These are phyloP conservation scores for Mycena crocata DNA, from an alignment of 768 basidiomycete genomes.

Conservation along the genomic window DNA sequence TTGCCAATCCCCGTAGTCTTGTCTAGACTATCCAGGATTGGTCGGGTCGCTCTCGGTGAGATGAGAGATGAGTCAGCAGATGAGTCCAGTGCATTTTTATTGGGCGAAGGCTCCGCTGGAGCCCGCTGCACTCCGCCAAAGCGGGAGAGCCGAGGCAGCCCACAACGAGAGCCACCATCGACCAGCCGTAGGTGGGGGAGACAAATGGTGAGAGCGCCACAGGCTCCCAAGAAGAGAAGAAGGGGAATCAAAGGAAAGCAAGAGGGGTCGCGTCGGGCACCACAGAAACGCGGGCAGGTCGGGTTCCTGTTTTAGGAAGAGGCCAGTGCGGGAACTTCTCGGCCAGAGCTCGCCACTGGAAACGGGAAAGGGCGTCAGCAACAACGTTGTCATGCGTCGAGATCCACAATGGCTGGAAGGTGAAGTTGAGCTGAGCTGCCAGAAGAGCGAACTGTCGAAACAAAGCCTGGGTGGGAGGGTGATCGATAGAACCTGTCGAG, in stretches of 20 bases:
- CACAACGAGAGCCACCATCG: conserved; percentile 12
- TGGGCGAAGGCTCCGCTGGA: conserved; percentile 3
- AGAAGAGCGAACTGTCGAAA: conserved; percentile 4
- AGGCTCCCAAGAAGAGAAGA: conserved; percentile 1
- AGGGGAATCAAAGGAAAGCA: background rate
- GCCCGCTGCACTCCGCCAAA: conserved; percentile 9
- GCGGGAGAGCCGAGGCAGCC: conserved; percentile 12
- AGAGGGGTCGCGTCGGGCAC: background rate
- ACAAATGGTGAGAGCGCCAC: conserved; percentile 10
- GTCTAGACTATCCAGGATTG: background rate
- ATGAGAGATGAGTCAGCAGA: background rate
- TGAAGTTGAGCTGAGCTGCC: background rate
- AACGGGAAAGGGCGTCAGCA: conserved; percentile 11
- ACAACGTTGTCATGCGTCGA: background rate
- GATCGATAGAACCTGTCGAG: conserved; percentile 1
- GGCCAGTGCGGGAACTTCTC: background rate
- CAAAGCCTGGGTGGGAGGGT: conserved; percentile 14
- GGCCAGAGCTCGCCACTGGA: background rate
- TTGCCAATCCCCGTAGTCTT: background rate
- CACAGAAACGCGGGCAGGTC: background rate
- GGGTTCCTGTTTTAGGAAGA: conserved; percentile 1
- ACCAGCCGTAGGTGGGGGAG: conserved; percentile 7
- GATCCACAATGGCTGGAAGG: background rate
- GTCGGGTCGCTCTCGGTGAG: background rate
- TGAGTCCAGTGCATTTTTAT: background rate